phyloP scores from a whole-genome alignment of 2,329 filamentous ascomycete species.

The Claviceps arundinis region DNA sequence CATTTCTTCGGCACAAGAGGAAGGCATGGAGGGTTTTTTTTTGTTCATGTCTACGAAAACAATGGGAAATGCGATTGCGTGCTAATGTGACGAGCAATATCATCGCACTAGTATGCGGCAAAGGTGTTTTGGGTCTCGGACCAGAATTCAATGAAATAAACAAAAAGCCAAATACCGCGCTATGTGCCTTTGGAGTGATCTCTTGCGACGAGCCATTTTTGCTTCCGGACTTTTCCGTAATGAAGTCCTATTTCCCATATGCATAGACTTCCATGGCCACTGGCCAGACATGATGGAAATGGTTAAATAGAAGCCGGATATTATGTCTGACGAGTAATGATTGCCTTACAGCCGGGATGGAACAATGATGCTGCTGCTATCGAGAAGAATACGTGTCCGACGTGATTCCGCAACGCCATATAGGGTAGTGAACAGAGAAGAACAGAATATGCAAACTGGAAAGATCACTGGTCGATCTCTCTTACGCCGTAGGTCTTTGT shows the following conservation, averaged over 20 bases:
- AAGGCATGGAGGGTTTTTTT: conserved; percentile 3
- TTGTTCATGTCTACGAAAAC: conserved; percentile 13
- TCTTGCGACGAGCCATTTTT: neutral
- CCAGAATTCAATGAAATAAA: conserved; percentile 11
- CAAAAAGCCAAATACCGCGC: neutral
- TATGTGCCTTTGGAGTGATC: neutral
- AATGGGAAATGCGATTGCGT: conserved; percentile 9
- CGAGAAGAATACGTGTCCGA: neutral
- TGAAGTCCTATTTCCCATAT: no score
- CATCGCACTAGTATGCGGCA: conserved; percentile 30
- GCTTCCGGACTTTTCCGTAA: no score
- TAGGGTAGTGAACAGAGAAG: neutral
- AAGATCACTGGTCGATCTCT: no score
- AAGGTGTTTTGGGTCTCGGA: conserved; percentile 29
- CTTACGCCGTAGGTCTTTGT: no score
- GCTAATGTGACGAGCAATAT: conserved; percentile 18
- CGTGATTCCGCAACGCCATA: neutral
- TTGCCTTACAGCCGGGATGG: neutral
- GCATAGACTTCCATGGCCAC: no score
- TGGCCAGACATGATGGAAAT: no score
- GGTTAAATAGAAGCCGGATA: no score
- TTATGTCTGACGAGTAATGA: no score
- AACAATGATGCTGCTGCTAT: neutral
- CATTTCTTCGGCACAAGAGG: conserved; percentile 9
- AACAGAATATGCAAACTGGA: no score